Base-by-base conservation (phyloP, 371 early-diverging fungal genomes). In the Catenaria anguillulae region DNA sequence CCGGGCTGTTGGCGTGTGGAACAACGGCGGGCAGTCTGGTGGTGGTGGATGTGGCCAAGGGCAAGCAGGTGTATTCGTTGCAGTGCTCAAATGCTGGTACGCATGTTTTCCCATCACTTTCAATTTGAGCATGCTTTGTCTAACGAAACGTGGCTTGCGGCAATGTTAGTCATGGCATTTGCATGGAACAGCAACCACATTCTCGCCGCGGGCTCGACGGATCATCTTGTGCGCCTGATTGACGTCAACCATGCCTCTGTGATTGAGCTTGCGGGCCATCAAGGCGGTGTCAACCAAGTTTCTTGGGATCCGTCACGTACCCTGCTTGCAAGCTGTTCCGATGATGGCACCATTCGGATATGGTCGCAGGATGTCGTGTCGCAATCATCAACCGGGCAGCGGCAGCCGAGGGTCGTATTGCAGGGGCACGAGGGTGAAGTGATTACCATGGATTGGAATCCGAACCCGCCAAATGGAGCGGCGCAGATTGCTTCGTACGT, bases 391-490 rank as follows among this genome's bases (percentile, higher is more conserved):
- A 17, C 40, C 40, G 40, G 10, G 17, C 40, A 17, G 40, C 10
- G 10, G 40, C 40, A 5, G 17, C 40, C 40, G 17, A 5, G 40
- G 40, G 10, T 40, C 40, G 42, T 42, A 23, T 31, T 36, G n/a
- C 58, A 35, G 2, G 58, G 58, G 17, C 58, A 58, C 43, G 58
- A 58, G 12, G 21, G 40, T 8, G 17, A 8, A 31, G 58, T 58
- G 17, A 12, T 58, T 31, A 15, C 43, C 24, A 42, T 42, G 12
- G 40, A 33, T 1, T 58, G 58, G 58, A 40, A 42, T 23, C 58
- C 58, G 10, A 33, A 15, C 36, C 36, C 36, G 26, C 40, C 36
- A 10, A 29, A 23, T 13, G 12, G 17, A 10, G 58, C 31, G 42
- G 15, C 36, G 33, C 36, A 40, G 36, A 24, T 58, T 5, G 58